Base-by-base conservation (phyloP, 83 land plant species). In the Picea abies region DNA sequence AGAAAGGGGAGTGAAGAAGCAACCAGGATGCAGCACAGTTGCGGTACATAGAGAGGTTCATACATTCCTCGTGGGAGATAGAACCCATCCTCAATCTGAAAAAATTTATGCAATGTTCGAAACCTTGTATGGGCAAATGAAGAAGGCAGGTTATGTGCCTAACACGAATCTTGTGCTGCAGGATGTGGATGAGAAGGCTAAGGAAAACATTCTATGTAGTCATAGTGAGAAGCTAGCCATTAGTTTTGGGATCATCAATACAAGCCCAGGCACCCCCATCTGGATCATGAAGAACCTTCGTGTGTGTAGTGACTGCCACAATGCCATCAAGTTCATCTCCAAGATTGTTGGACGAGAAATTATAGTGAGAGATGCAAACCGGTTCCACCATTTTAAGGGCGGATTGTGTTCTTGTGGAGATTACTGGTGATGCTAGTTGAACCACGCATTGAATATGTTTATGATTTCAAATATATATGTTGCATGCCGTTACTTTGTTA, bases 181-280 rank as follows among this genome's bases (percentile, higher is more conserved):
- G 8, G 52, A 71, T 71, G n/a, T 71, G 44, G 76, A 71, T n/a
- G 76, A 39, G 76, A 52, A 71, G 44, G 52, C n/a, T 4, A 71
- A 71, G 52, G 76, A 71, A 71, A n/a, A 19, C n/a, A 71, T 71
- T 41, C 47, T 71, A 41, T 39, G 44, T 52, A 71, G 76, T 20
- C 76, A 71, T 15, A 71, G 76, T 39, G 76, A 71, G 49, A 71
- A 71, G 52, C 76, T 71, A 20, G 76, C 76, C 76, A 71, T 71
- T 71, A 47, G 23, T 71, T 71, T 71, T 71, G 76, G 76, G 49
- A 71, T 71, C 9, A 71, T 71, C 44, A 71, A 39, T 10, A 71
- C 76, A 41, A 71, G 76, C n/a, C 49, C 76, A 7, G 52, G 76
- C 39, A 71, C 52, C 76, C 12, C 76, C n/a, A 71, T 71, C 11